phyloP scores from a whole-genome alignment of 768 basidiomycete species.

The Pleurotus salmoneostramineus region DNA sequence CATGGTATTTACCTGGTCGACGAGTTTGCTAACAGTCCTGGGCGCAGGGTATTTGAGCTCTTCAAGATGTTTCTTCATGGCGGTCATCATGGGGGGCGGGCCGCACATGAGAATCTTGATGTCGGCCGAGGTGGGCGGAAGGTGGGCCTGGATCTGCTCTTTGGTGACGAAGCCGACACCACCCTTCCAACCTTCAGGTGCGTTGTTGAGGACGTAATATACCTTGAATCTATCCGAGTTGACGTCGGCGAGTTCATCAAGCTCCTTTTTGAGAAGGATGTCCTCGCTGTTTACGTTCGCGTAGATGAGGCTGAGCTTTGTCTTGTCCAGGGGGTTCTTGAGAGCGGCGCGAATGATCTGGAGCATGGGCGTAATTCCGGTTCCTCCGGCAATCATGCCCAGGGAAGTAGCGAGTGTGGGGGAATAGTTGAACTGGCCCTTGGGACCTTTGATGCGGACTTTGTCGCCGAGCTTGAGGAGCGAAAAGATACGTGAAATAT shows the following conservation, averaged over 20 bases:
- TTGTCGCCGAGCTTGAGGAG: conserved; percentile 84
- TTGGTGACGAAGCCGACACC: conserved; percentile 92
- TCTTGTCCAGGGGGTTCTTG: conserved; percentile 83
- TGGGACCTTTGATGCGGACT: conserved; percentile 91
- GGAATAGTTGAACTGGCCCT: conserved; percentile 88
- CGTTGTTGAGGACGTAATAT: conserved; percentile 93
- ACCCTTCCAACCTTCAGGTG: conserved; percentile 81
- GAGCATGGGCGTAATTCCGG: conserved; percentile 98
- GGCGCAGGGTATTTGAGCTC: conserved; percentile 87
- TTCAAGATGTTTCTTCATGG: conserved; percentile 77
- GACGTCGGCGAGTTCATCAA: conserved; percentile 69
- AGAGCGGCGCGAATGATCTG: conserved; percentile 95
- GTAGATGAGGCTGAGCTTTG: conserved; percentile 85
- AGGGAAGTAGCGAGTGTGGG: conserved; percentile 71
- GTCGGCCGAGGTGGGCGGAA: conserved; percentile 63
- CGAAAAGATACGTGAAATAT: conserved; percentile 86
- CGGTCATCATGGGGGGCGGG: conserved; percentile 50
- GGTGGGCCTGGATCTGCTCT: conserved; percentile 80
- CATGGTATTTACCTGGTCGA: conserved; percentile 60
- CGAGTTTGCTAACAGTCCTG: conserved; percentile 88
- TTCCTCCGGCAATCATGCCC: conserved; percentile 98
- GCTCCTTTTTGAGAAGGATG: conserved; percentile 85
- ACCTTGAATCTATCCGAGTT: conserved; percentile 68
- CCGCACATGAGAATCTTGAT: conserved; percentile 90
- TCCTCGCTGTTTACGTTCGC: conserved; percentile 94